phyloP scores from a whole-genome alignment of 495 filamentous ascomycete species.

The Durotheca rogersii region DNA sequence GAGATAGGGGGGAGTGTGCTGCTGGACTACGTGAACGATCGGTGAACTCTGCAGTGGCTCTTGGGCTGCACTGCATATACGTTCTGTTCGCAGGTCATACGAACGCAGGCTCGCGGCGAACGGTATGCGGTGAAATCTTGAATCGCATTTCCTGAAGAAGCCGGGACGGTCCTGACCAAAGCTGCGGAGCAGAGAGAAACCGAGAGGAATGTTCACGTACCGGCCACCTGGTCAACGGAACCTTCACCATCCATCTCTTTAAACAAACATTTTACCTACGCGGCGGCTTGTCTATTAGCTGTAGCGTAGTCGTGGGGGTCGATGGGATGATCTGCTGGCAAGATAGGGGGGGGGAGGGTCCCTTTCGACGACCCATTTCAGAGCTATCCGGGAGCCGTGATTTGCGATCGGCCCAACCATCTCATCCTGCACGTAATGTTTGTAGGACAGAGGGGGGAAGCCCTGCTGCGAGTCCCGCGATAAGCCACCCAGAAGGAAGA shows the following conservation, averaged over 20 bases:
- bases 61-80: constrained; percentile 26
- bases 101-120: constrained; percentile 16
- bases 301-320: constrained; percentile 9
- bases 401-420: constrained; percentile 7
- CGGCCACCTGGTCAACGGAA: constrained; percentile 4
- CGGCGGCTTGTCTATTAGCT: not conserved
- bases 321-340: constrained; percentile 1
- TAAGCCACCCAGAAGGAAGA: too few species aligned
- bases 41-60: too few species aligned
- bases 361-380: constrained; percentile 13
- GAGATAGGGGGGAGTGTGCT: too few species aligned
- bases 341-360: too few species aligned
- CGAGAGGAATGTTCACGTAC: constrained; percentile 1
- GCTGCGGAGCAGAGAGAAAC: not conserved
- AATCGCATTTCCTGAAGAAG: not conserved
- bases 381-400: constrained; percentile 13
- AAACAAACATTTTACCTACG: constrained; percentile 11
- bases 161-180: not conserved
- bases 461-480: too few species aligned
- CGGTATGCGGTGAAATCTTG: constrained; percentile 4
- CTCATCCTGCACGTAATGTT: constrained; percentile 10
- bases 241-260: constrained; percentile 7
- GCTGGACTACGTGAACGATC: not conserved
- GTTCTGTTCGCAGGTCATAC: too few species aligned
- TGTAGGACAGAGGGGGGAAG: not conserved